Base-by-base conservation (phyloP, 768 basidiomycete species). In the Chalciporus piperatus region DNA sequence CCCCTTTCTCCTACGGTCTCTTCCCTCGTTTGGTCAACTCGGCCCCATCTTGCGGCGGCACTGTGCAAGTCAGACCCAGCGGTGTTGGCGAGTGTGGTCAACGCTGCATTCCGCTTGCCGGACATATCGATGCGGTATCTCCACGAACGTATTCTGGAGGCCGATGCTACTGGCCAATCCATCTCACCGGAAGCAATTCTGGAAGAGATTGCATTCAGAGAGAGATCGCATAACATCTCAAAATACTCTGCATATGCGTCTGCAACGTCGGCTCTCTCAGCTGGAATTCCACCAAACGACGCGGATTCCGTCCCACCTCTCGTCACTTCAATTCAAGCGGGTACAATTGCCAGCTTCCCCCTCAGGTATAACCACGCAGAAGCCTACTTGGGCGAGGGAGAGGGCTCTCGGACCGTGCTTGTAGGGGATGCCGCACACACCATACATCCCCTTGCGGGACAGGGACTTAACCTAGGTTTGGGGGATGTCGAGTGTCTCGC, bases 381-480 rank as follows among this genome's bases (percentile, higher is more conserved):
- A 33, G 69, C 78, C 0, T 98, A 99, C 68, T 73, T 95, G 40
- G 92, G 94, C 14, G 85, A 85, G 62, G 84, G 82, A 0, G 50
- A 56, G 28, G 79, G 82, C 5, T 67, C 73, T 3, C 80, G 96
- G 4, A 95, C 91, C 1, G 94, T 87, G 2, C 83, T 98, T 8
- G 81, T 98, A 1, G 97, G 97, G 2, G 97, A 99, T 69, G 95
- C 96, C 1, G 97, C 95, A 16, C 97, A 98, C 63, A 92, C 91
- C 0, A 75, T 93, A 2, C 96, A 98, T 64, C 96, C 97, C 1
- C 81, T 98, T 23, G 96, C 95, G 0, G 97, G 97, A 2, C 96
- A 98, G 66, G 97, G 96, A 0, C 76, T 98, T 38, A 98, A 99
- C 67, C 73, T 96, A 64, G 97, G 96, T n/a, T 74, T 99, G 25